A percentile compares a stretch with the other conserved stretches of the same genome.
Evolutionary conservation across 805 yeast genomes (phyloP).

Genomic region (Teunomyces stri): DNA sequence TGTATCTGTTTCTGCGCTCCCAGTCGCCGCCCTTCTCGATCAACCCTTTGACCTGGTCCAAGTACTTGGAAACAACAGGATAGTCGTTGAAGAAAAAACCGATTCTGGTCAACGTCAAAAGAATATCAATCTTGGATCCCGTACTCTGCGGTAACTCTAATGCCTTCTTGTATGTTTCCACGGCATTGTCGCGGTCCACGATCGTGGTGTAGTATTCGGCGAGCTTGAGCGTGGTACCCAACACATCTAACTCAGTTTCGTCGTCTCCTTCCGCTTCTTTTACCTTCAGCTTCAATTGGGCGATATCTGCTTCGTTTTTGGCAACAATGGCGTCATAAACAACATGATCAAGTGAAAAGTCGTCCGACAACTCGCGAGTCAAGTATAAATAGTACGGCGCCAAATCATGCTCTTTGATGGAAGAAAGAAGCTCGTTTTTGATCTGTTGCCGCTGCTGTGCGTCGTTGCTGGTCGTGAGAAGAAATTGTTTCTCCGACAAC

Average conservation of each 20-base stretch:
- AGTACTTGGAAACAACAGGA: conserved; percentile 61
- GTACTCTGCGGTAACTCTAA: conserved; percentile 77
- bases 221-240: conserved; percentile 71
- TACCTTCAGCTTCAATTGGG: conserved; percentile 52
- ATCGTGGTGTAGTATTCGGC: conserved; percentile 87
- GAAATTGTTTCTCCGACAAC: conserved; percentile 77
- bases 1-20: conserved; percentile 95
- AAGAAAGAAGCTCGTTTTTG: conserved; percentile 44
- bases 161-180: conserved; percentile 65
- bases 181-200: conserved; percentile 76
- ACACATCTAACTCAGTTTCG: conserved; percentile 83
- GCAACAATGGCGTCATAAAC: conserved; percentile 50
- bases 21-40: conserved; percentile 98
- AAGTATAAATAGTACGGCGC: conserved; percentile 83
- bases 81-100: conserved; percentile 90
- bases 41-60: conserved; percentile 68
- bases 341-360: conserved; percentile 57
- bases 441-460: conserved; percentile 41
- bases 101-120: conserved; percentile 76
- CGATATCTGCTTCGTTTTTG: conserved; percentile 56
- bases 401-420: conserved; percentile 60
- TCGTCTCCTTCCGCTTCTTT: conserved; percentile 59
- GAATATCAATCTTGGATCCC: conserved; percentile 86
- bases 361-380: conserved; percentile 24
- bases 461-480: conserved; percentile 41